A percentile compares a stretch with the other conserved stretches of the same genome.
Evolutionary conservation across 2,329 filamentous ascomycete species (phyloP).

Genomic region (Blastomyces silverae): DNA sequence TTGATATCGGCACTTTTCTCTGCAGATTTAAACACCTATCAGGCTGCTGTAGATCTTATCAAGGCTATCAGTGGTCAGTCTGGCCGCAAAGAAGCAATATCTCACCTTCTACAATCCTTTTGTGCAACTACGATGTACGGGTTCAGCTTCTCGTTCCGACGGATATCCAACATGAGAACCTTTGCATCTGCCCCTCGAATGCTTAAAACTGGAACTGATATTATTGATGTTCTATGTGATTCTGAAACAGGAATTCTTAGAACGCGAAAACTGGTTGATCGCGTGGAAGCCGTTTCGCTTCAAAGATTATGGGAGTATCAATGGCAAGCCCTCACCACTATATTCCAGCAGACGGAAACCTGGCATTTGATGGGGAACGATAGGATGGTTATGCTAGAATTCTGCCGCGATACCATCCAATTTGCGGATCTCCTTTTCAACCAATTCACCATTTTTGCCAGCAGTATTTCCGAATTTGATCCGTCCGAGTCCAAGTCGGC

Average conservation of each 20-base stretch:
- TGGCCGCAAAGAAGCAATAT: constrained; percentile 54
- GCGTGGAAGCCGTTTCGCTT: constrained; percentile 58
- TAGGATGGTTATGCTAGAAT: constrained; percentile 76
- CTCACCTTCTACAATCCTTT: constrained; percentile 52
- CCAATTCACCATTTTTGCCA: constrained; percentile 75
- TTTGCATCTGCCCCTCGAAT: constrained; percentile 56
- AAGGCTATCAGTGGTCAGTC: constrained; percentile 72
- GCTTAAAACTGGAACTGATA: constrained; percentile 55
- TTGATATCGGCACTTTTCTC: constrained; percentile 76
- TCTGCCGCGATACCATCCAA: constrained; percentile 92
- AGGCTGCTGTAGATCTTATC: constrained; percentile 72
- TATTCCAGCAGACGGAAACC: constrained; percentile 72
- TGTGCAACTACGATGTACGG: constrained; percentile 52
- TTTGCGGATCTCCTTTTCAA: constrained; percentile 80
- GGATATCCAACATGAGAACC: constrained; percentile 50
- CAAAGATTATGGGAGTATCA: constrained; percentile 75
- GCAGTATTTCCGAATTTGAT: constrained; percentile 52
- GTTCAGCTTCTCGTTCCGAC: constrained; percentile 51
- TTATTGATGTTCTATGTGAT: constrained; percentile 58
- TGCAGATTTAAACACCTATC: constrained; percentile 69
- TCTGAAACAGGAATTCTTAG: constrained; percentile 57
- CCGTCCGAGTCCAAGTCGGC: constrained; percentile 34
- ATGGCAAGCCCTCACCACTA: constrained; percentile 73
- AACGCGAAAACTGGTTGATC: constrained; percentile 48
- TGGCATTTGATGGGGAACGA: constrained; percentile 69